These are phyloP conservation scores for Capillidium heterosporum DNA, from an alignment of 371 early-diverging fungal genomes.

Conservation along the genomic window DNA sequence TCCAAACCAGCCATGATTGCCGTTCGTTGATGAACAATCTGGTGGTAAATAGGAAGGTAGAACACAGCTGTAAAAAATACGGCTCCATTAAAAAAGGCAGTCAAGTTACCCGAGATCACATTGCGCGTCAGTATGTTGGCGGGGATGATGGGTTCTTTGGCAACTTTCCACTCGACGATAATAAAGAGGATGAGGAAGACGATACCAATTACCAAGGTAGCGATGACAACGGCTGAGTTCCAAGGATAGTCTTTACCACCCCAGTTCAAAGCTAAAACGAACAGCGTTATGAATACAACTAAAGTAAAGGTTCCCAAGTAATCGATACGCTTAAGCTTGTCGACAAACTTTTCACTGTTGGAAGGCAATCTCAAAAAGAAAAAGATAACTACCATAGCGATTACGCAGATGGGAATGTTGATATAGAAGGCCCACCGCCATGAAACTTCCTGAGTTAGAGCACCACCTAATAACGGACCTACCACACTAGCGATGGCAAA, in stretches of 20 bases:
- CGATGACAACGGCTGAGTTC: constrained; percentile 29
- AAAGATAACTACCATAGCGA: constrained; percentile 19
- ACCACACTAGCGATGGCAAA: constrained; percentile 39
- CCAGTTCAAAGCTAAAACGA: constrained; percentile 30
- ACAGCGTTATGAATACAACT: constrained; percentile 17
- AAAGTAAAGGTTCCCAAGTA: constrained; percentile 24
- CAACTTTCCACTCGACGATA: constrained; percentile 23
- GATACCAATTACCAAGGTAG: constrained; percentile 22
- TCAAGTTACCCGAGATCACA: constrained; percentile 20
- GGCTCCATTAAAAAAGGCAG: constrained; percentile 39
- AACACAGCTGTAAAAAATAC: constrained; percentile 49
- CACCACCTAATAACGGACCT: constrained; percentile 56
- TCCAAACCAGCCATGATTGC: constrained; percentile 27
- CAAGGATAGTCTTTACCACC: constrained; percentile 16
- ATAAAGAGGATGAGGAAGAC: constrained; percentile 20
- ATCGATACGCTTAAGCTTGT: constrained; percentile 33
- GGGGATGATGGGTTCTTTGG: constrained; percentile 33
- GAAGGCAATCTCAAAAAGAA: constrained; percentile 19
- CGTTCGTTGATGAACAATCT: constrained; percentile 15
- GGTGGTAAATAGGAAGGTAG: constrained; percentile 41
- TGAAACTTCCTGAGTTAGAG: constrained; percentile 30
- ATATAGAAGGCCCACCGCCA: constrained; percentile 55
- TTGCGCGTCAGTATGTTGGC: constrained; percentile 19
- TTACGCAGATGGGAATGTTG: constrained; percentile 44
- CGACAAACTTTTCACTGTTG: constrained; percentile 26